These are phyloP conservation scores for Annona squamosa DNA, from an alignment of 164 flowering plant species.

Conservation along the genomic window DNA sequence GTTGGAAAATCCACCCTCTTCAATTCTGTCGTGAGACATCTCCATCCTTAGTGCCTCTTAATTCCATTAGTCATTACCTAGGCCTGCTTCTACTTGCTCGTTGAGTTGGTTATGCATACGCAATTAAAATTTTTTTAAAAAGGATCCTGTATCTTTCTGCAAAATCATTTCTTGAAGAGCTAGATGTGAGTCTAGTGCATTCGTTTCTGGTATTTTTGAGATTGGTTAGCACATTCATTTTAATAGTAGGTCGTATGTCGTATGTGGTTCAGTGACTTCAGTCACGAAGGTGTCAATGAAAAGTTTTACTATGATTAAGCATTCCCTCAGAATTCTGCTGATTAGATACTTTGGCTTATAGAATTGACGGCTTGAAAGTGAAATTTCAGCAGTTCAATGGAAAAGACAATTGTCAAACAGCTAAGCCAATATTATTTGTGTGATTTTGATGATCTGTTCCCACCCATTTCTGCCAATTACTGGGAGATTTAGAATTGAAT, in stretches of 20 bases:
- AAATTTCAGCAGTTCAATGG: neutral
- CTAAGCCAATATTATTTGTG: neutral
- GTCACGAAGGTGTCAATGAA: neutral
- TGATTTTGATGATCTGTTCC: neutral
- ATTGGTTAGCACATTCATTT: neutral
- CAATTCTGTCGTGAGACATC: slow-evolving; percentile 76
- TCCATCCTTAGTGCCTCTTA: neutral
- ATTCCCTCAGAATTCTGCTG: neutral
- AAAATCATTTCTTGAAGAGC: neutral
- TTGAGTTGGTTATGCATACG: neutral
- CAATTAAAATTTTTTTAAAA: no score
- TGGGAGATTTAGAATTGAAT: no score
- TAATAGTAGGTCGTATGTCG: neutral
- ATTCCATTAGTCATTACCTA: neutral
- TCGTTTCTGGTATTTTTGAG: neutral
- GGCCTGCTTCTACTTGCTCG: neutral
- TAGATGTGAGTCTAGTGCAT: neutral
- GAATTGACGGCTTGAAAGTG: neutral
- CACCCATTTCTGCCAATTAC: neutral
- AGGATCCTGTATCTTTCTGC: neutral
- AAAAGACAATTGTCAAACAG: neutral
- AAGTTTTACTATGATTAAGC: neutral
- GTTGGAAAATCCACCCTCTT: slow-evolving; percentile 98
- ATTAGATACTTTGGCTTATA: neutral
- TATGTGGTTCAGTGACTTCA: neutral